Base-by-base conservation (phyloP, 2,329 filamentous ascomycete species). In the Curvularia eragrostidis region DNA sequence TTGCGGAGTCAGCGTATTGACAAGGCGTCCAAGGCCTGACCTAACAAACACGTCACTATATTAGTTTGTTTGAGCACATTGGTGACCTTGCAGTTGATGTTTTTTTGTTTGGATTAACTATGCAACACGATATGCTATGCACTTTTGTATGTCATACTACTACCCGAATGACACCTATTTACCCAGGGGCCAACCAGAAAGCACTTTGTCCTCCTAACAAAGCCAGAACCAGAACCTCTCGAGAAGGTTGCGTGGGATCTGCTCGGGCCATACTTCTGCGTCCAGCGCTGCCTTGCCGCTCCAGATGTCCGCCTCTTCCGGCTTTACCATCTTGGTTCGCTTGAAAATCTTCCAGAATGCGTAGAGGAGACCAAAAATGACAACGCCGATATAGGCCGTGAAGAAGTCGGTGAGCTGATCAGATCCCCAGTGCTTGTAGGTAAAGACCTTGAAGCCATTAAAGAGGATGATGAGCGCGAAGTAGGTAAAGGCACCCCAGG, bases 321-420 rank as follows among this genome's bases (percentile, higher is more conserved):
- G 66, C 52, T 76, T 76, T 58, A 82, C 76, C 30, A 76, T 64
- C 53, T 83, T 84, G 0, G 88, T 89, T 63, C 85, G 83, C 70
- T 89, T 89, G 69, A 84, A 77, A 34, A 87, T 73, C 73, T 91
- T 91, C 85, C 88, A 91, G 44, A 85, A 81, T 12, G 83, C 61
- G 65, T 84, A 91, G 8, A 84, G 76, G 6, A 75, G 72, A 13
- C 79, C 64, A 70, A 69, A 77, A 54, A 78, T 76, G 8, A 64
- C 62, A 28, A 77, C 57, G 5, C 80, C 81, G n/a, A 83, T 76
- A 60, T 84, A 83, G 2, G 79, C 79, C 0, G 82, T 84, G 48
- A 85, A 73, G 65, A 85, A 85, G 24, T 76, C 75, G 43, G 80
- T 75, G 8, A 80, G 70, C 63, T 73, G 28, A 26, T 64, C 61